phyloP scores from a whole-genome alignment of 208 protist species.

The Phytomonas sp. region DNA sequence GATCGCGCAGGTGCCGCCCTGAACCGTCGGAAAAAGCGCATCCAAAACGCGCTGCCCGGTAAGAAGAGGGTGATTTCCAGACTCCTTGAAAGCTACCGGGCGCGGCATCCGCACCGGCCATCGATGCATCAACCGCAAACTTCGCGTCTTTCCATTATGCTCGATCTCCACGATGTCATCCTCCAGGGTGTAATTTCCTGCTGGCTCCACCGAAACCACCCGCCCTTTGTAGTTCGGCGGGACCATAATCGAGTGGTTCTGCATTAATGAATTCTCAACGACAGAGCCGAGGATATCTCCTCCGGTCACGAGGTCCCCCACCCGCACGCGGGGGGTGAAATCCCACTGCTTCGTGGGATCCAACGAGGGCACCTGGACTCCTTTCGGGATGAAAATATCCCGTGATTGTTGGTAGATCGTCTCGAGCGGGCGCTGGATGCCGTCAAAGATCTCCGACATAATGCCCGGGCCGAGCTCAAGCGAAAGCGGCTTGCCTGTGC shows the following conservation, averaged over 20 bases:
- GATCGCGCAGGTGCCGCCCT: constrained; percentile 99
- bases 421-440: constrained; percentile 99
- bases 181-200: constrained; percentile 92
- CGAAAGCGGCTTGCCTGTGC: constrained; percentile 98
- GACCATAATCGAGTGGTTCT: constrained; percentile 96
- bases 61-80: constrained; percentile 94
- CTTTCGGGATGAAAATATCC: constrained; percentile 99
- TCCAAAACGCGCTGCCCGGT: constrained; percentile 99
- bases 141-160: constrained; percentile 80
- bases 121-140: constrained; percentile 93
- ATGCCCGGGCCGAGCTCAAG: constrained; percentile 99
- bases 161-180: constrained; percentile 91
- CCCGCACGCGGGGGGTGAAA: constrained; percentile 90
- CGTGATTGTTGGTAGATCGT: constrained; percentile 94
- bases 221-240: constrained; percentile 90
- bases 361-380: constrained; percentile 94
- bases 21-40: constrained; percentile 98
- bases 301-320: constrained; percentile 95
- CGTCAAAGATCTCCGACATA: constrained; percentile 99
- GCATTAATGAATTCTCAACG: constrained; percentile 96
- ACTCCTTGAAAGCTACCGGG: constrained; percentile 94
- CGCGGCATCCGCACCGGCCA: constrained; percentile 96
- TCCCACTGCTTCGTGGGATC: constrained; percentile 92
- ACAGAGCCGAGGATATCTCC: constrained; percentile 97
- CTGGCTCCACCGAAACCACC: constrained; percentile 90